Conservation (phyloP, 2,329 filamentous ascomycete genomes). For the Fusarium sp. region DNA sequence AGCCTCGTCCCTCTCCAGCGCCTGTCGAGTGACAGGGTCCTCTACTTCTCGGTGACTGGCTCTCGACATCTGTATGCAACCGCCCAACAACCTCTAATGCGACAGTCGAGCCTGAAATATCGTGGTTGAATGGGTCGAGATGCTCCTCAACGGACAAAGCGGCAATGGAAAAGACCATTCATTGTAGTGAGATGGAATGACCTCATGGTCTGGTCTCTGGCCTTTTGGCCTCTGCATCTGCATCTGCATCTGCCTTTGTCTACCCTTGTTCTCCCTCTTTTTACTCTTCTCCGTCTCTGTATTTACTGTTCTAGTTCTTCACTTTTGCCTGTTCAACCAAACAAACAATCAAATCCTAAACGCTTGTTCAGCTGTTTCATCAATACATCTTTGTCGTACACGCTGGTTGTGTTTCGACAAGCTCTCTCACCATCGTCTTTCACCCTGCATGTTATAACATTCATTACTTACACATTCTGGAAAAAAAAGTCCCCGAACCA, state of each 20-base stretch:
- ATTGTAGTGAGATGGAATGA: constrained; percentile 15
- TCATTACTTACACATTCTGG: neutral
- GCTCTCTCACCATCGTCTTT: constrained; percentile 1
- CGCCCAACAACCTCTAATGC: constrained; percentile 27
- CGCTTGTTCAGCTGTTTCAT: constrained; percentile 30
- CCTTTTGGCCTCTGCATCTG: neutral
- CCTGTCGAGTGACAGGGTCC: constrained; percentile 37
- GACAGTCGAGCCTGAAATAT: constrained; percentile 26
- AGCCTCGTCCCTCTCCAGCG: constrained; percentile 4
- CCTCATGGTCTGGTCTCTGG: constrained; percentile 23
- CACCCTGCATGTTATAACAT: constrained; percentile 18
- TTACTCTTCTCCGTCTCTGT: constrained; percentile 2
- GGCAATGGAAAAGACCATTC: constrained; percentile 8
- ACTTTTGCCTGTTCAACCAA: constrained; percentile 13
- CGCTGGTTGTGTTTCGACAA: constrained; percentile 38
- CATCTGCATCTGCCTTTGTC: constrained; percentile 15
- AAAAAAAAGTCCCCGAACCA: constrained; percentile 5
- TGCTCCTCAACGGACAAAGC: constrained; percentile 24
- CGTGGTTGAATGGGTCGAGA: constrained; percentile 34
- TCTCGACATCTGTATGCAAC: constrained; percentile 28
- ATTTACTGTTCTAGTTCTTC: constrained; percentile 27
- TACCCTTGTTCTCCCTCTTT: constrained; percentile 13
- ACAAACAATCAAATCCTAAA: constrained; percentile 30
- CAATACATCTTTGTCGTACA: constrained; percentile 20
- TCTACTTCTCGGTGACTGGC: constrained; percentile 35